A percentile compares a stretch with the other conserved stretches of the same genome.
These are phyloP conservation scores for Xeromyces bisporus DNA, from an alignment of 495 filamentous ascomycete species.

Conservation along the genomic window DNA sequence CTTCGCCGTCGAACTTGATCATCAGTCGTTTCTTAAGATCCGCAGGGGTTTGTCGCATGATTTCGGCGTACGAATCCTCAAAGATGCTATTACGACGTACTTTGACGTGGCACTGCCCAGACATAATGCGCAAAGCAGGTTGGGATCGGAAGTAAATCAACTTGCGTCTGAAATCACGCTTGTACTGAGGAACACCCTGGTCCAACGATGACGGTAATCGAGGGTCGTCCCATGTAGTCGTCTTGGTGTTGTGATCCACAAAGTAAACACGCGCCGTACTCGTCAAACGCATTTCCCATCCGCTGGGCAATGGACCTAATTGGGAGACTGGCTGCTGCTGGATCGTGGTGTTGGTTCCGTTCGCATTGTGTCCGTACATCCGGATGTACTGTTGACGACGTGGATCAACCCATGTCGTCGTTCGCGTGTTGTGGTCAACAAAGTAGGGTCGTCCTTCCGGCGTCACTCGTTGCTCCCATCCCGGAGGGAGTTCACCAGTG, in stretches of 20 bases:
- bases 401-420: slow-evolving; percentile 98
- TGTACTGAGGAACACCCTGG: slow-evolving; percentile 98
- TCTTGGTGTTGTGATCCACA: slow-evolving; percentile 98
- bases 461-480: slow-evolving; percentile 92
- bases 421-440: slow-evolving; percentile 98
- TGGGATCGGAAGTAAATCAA: slow-evolving; percentile 98
- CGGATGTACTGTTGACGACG: slow-evolving; percentile 94
- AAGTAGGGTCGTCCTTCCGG: slow-evolving; percentile 92
- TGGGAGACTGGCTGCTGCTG: slow-evolving; percentile 97
- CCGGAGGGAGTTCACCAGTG: slow-evolving; percentile 83
- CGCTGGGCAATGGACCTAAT: slow-evolving; percentile 87
- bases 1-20: slow-evolving; percentile 99
- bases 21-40: slow-evolving; percentile 96
- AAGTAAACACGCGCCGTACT: slow-evolving; percentile 98
- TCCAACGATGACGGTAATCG: slow-evolving; percentile 88
- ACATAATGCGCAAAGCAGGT: slow-evolving; percentile 84
- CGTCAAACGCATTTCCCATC: slow-evolving; percentile 98
- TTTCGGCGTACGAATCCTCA: slow-evolving; percentile 96
- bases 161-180: slow-evolving; percentile 95
- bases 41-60: slow-evolving; percentile 89
- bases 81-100: slow-evolving; percentile 93
- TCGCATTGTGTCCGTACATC: slow-evolving; percentile 78
- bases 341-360: slow-evolving; percentile 62
- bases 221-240: slow-evolving; percentile 98
- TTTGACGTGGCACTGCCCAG: slow-evolving; percentile 96